These are phyloP conservation scores for Penicillium sp. DNA, from an alignment of 2,329 filamentous ascomycete genomes.

Conservation along the genomic window DNA sequence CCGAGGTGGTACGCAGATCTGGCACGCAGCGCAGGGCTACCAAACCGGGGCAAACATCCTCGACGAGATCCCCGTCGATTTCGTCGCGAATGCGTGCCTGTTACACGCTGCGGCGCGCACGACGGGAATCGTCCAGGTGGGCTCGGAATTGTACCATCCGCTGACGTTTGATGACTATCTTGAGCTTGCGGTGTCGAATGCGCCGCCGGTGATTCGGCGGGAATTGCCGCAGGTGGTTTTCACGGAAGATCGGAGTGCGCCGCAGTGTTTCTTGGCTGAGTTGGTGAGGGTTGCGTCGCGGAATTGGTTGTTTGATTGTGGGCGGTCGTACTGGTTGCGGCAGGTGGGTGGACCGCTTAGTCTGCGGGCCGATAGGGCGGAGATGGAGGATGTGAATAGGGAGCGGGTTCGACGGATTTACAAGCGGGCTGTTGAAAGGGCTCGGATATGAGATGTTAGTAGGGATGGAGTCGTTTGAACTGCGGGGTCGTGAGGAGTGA, in stretches of 20 bases:
- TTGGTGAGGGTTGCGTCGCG: constrained; percentile 35
- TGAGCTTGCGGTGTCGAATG: constrained; percentile 20
- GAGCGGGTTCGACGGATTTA: constrained; percentile 26
- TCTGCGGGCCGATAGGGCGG: constrained; percentile 26
- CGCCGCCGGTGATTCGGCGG: constrained; percentile 21
- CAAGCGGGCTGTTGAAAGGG: constrained; percentile 15
- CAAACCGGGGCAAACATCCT: constrained; percentile 32
- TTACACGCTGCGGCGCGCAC: constrained; percentile 33
- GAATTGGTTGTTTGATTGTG: constrained; percentile 37
- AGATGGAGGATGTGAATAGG: constrained; percentile 27
- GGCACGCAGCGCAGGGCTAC: constrained; percentile 33
- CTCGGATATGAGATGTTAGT: constrained; percentile 22
- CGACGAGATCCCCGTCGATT: constrained; percentile 37
- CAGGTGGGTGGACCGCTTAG: constrained; percentile 33
- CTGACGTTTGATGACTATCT: constrained; percentile 33
- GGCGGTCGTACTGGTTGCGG: constrained; percentile 36
- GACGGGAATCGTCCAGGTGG: constrained; percentile 32
- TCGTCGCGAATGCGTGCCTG: constrained; percentile 36
- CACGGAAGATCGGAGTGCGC: constrained; percentile 28
- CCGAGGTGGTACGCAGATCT: constrained; percentile 28
- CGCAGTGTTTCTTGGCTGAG: constrained; percentile 34
- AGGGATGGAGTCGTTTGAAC: neutral
- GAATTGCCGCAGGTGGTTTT: constrained; percentile 31
- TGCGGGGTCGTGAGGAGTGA: neutral
- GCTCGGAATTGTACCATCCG: constrained; percentile 31